Evolutionary conservation across 140 eudicot species (phyloP).

Genomic region (Erigeron philadelphicus): DNA sequence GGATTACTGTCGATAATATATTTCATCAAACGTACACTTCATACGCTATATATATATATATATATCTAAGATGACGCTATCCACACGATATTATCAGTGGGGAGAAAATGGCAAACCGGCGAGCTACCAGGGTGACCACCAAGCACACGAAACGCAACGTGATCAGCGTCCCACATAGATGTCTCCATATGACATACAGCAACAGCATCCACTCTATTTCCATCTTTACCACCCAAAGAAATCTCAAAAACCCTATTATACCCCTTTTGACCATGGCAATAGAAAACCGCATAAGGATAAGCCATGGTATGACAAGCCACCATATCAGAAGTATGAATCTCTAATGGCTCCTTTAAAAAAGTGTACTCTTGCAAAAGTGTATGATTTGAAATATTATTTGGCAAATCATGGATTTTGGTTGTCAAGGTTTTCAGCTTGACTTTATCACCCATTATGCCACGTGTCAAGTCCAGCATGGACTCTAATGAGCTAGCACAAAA

Average conservation of each 20-base stretch:
- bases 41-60: too few species aligned
- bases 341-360: constrained; percentile 35
- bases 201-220: constrained; percentile 49
- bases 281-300: constrained; percentile 70
- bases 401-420: constrained; percentile 34
- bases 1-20: background rate
- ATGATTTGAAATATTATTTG: constrained; percentile 5
- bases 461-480: constrained; percentile 59
- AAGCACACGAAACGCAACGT: constrained; percentile 53
- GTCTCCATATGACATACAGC: constrained; percentile 72
- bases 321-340: constrained; percentile 34
- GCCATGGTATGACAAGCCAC: constrained; percentile 80
- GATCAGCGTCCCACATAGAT: constrained; percentile 50
- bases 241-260: constrained; percentile 44
- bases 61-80: constrained; percentile 28
- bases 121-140: constrained; percentile 52
- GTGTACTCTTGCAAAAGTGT: constrained; percentile 49
- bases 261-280: constrained; percentile 60
- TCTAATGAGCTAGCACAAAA: constrained; percentile 68
- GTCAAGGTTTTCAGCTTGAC: constrained; percentile 36
- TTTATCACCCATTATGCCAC: constrained; percentile 46
- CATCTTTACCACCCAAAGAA: constrained; percentile 53
- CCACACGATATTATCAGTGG: constrained; percentile 59
- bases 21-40: background rate
- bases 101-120: constrained; percentile 74